Evolutionary conservation across 441 rosid species (phyloP), one percentile per base, ranked within the genome.

Genomic region (Bocquillonia castaneifolia): DNA sequence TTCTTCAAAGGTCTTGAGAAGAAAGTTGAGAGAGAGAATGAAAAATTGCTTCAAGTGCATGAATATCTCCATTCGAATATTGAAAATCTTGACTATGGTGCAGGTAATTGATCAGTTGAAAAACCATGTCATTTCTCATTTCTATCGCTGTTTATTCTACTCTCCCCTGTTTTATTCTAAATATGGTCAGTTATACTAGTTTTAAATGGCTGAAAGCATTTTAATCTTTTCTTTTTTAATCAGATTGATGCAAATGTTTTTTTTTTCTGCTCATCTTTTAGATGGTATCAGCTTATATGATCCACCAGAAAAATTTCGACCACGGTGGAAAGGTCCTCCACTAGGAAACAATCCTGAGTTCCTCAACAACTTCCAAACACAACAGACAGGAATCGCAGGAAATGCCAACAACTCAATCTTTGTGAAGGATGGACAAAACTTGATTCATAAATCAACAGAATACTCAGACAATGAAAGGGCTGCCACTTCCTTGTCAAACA

Each of bases 81-180:
- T 68, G 98, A 92, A 65, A 92, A 92, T 78, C 93, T 92, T 31
- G 88, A 88, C 68, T 92, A 92, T 22, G 98, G 98, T 65, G 86
- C 93, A 83, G 98, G 98, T 92, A 82, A 45, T 68, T 65, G n/a
- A 44, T 77, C 48, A n/a, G 32, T 63, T 51, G 20, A 23, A 45
- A 51, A 60, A 65, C 63, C 29, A 52, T 63, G n/a, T 63, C 31
- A 44, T 69, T 63, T 72, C 29, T 12, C 59, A 18, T 26, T 26
- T 12, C 40, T 1, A 13, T 52, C 51, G 50, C 40, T 63, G 10
- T 37, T 56, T 32, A 15, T 3, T 45, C 36, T 1, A 34, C 4
- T 56, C 15, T 44, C 55, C 18, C 45, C 14, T 17, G 6, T 68
- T 5, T 50, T 26, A 2, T 45, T 42, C 34, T 51, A 6, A 34